These are phyloP conservation scores for Sparassis latifolia DNA, from an alignment of 1,284 basidiomycete genomes.

Conservation along the genomic window DNA sequence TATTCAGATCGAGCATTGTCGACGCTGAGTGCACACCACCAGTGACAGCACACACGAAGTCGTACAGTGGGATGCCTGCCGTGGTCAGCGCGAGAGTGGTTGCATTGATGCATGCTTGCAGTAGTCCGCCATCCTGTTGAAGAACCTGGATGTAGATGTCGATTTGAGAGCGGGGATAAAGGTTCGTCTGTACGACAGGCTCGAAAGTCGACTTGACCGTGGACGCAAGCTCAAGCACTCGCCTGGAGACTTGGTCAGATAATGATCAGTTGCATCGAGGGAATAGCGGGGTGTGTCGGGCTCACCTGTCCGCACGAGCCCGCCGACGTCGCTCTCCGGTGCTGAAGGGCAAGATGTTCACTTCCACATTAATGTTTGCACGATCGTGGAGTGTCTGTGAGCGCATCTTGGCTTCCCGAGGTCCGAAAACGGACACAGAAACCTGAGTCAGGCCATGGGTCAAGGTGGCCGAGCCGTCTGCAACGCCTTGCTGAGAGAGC, in stretches of 20 bases:
- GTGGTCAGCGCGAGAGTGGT: constrained; percentile 88
- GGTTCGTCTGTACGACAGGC: constrained; percentile 83
- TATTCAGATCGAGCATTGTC: constrained; percentile 81
- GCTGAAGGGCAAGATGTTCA: constrained; percentile 83
- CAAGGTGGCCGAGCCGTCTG: constrained; percentile 83
- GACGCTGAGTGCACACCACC: constrained; percentile 75
- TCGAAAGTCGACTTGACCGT: constrained; percentile 93
- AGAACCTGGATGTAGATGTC: constrained; percentile 91
- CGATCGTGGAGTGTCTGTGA: constrained; percentile 77
- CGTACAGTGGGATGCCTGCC: constrained; percentile 86
- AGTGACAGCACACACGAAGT: constrained; percentile 86
- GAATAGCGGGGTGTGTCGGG: constrained; percentile 13
- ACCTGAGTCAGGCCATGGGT: constrained; percentile 90
- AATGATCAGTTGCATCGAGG: constrained; percentile 2
- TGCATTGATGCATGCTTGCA: constrained; percentile 94
- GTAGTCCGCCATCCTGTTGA: constrained; percentile 88
- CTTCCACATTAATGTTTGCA: constrained; percentile 81
- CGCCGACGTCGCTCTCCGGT: constrained; percentile 73
- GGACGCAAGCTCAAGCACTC: constrained; percentile 81
- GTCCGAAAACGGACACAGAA: constrained; percentile 84
- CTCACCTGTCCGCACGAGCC: constrained; percentile 83
- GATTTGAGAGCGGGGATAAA: constrained; percentile 93
- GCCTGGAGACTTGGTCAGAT: constrained; percentile 42
- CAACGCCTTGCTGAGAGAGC: constrained; percentile 68
- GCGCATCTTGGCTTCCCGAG: constrained; percentile 77